Base-by-base conservation (phyloP, 306 rosid species). In the Styphnolobium japonicum region DNA sequence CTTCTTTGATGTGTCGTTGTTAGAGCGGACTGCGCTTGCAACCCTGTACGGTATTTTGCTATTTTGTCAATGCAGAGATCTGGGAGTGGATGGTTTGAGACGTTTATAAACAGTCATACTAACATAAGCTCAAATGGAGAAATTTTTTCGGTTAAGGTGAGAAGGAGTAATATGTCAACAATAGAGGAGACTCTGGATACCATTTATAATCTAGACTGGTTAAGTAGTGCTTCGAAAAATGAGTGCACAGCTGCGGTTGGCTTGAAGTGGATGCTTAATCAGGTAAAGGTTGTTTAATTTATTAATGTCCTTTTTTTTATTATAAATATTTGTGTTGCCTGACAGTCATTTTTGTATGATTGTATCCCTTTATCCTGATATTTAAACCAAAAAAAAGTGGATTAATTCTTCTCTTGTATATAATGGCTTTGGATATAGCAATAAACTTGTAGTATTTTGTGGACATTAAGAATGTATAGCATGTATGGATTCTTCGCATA, bases 31-130 rank as follows among this genome's bases (percentile, higher is more conserved):
- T 96, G 99, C 25, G 75, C 89, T 12, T 93, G 99, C 90, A 88
- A 89, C 78, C 98, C 98, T 21, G 98, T 93, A 71, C 87, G 94
- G 52, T 82, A 85, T 87, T 96, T 96, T 14, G 90, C 97, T 64
- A 93, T 96, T 83, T 83, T 93, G 75, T 96, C 99, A 2, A 91
- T 88, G 99, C 99, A 96, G 85, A 91, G 99, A 87, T 96, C 98
- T 40, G 99, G 99, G 67, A 96, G 99, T 88, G 99, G 99, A 66
- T 96, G 99, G 99, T 96, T 96, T 67, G 99, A 96, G 97, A 96
- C 99, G 1, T 88, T 96, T 76, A 77, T 96, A 60, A 96, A 96
- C 74, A 96, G 89, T 72, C 99, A 96, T 79, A 87, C 91, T 73
- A 96, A 93, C 80, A 88, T 96, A 78, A 96, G 99, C 82, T 96